These are phyloP conservation scores for Climacium dendroides DNA, from an alignment of 225 moss, liverwort and hornwort genomes.

Conservation along the genomic window DNA sequence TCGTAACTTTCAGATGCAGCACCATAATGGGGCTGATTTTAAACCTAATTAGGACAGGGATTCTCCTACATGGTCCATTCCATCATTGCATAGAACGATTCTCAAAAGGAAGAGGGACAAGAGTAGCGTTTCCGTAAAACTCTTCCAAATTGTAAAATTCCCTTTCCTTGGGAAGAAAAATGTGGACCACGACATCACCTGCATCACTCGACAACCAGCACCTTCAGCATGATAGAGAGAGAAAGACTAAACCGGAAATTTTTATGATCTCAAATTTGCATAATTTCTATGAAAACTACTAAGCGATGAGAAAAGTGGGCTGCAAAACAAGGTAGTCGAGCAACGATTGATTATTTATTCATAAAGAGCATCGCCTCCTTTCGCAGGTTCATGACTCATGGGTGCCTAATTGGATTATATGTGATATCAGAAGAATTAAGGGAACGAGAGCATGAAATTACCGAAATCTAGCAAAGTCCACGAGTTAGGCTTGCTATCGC, in stretches of 20 bases:
- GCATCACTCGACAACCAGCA: not conserved
- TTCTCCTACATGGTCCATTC: not conserved
- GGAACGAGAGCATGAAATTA: not conserved
- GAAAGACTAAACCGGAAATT: not conserved
- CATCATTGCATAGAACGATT: slow-evolving; percentile 19
- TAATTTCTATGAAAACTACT: not conserved
- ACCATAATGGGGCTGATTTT: not conserved
- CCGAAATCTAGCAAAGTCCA: slow-evolving; percentile 84
- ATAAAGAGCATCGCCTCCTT: not conserved
- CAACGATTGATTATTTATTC: not conserved
- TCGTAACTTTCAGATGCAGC: not conserved
- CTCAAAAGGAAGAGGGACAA: slow-evolving; percentile 61
- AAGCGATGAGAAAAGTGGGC: not conserved
- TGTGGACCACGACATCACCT: slow-evolving; percentile 84
- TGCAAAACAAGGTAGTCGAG: not conserved
- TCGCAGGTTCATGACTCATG: not conserved
- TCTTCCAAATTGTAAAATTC: slow-evolving; percentile 77
- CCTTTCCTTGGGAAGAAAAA: slow-evolving; percentile 83
- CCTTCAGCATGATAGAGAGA: not conserved
- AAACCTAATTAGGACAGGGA: not conserved
- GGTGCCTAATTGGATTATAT: not conserved
- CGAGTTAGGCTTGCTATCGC: slow-evolving; percentile 66
- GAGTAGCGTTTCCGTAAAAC: slow-evolving; percentile 76
- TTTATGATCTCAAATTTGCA: not conserved
- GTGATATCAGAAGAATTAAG: not conserved